Evolutionary conservation across 192 early-diverging fungal species (phyloP).

Genomic region (Dispira parvispora): DNA sequence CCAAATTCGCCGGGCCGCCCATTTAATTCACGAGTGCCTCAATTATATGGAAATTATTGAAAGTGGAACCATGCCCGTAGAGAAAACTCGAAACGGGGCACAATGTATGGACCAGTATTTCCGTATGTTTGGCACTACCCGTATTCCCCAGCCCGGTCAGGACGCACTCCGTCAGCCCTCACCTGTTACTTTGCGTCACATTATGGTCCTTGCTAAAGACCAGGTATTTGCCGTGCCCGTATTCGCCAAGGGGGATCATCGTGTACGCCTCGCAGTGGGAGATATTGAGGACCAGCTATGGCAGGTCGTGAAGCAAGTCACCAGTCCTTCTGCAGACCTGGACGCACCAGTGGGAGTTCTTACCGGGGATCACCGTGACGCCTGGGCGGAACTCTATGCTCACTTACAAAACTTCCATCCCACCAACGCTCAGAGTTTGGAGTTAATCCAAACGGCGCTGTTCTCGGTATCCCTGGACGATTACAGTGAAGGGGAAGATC

Average conservation of each 20-base stretch:
- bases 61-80: conserved; percentile 34
- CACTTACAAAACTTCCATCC: conserved; percentile 42
- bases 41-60: conserved; percentile 61
- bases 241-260: conserved; percentile 32
- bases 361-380: conserved; percentile 66
- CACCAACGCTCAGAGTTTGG: conserved; percentile 38
- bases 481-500: conserved; percentile 21
- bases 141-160: conserved; percentile 59
- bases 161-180: conserved; percentile 45
- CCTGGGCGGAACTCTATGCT: conserved; percentile 54
- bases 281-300: conserved; percentile 58
- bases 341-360: conserved; percentile 46
- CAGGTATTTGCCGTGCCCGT: conserved; percentile 64
- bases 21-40: conserved; percentile 40
- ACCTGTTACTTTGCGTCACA: conserved; percentile 29
- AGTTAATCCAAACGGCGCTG: conserved; percentile 48
- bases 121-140: conserved; percentile 57
- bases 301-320: conserved; percentile 36
- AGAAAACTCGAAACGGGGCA: conserved; percentile 45
- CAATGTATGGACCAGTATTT: conserved; percentile 81
- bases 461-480: conserved; percentile 69
- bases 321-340: conserved; percentile 13
- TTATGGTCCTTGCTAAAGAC: conserved; percentile 52
- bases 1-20: conserved; percentile 69
- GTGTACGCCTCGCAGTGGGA: conserved; percentile 34